Evolutionary conservation across 495 filamentous ascomycete genomes (phyloP), one percentile per base, ranked within the genome.

Genomic region (Poronia punctata): DNA sequence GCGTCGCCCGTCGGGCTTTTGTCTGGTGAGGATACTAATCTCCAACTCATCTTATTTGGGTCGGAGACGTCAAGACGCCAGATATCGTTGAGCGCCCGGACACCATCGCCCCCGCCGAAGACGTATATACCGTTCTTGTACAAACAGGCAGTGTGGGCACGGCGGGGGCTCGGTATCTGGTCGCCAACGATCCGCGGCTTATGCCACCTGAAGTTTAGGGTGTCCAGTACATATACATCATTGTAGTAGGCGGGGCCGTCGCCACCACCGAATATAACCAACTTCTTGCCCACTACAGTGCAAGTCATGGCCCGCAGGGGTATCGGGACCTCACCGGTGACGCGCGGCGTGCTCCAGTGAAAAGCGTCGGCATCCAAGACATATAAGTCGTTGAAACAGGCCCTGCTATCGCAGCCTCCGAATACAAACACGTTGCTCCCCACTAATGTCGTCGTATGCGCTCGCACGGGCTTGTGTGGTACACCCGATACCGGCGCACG

Each of bases 201-300:
- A 19, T 68, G 70, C 73, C 74, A 82, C 11, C 74, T 65, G 50
- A 74, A 74, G 50, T 74, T 82, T 44, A 77, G 62, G 23, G 77
- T 82, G 55, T 82, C 78, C 23, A 81, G 65, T 27, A 82, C 76
- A 56, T 80, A 82, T 15, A 82, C 73, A 50, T 82, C 78, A 45
- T 81, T 81, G 59, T 80, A 82, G 57, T 82, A 82, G 14, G 74
- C 72, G 1, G 77, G 77, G 1, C 78, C 78, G 47, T 82, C 78
- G 29, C 78, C 78, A 17, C 78, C 78, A 10, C 78, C 78, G 46
- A 82, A 82, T 11, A 82, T 66, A 28, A 82, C 69, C 12, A 82
- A 59, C 57, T 79, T 81, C 59, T 79, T 81, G 36, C 75, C 74
- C 4, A 82, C 75, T 10, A 76, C 75, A 4, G 78, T 82, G 44